phyloP scores from a whole-genome alignment of 2,329 filamentous ascomycete species.

The Beauveria pseudobassiana region DNA sequence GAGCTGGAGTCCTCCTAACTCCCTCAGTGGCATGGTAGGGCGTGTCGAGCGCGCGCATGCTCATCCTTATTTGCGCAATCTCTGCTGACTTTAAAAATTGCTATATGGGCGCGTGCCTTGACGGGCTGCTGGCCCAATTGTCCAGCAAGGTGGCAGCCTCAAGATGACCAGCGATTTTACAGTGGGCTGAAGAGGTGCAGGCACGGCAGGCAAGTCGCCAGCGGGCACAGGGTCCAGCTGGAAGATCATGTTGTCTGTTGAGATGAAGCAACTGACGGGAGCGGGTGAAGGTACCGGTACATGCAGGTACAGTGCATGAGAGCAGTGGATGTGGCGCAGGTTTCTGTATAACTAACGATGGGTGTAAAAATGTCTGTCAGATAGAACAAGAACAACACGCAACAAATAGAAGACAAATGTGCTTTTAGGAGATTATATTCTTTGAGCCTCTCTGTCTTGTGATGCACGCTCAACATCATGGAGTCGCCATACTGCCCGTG shows the following conservation, averaged over 20 bases:
- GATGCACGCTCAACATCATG: background rate
- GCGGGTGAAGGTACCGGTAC: conserved; percentile 1
- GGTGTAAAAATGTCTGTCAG: background rate
- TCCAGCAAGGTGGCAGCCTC: background rate
- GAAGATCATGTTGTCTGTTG: background rate
- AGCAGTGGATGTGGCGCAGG: background rate
- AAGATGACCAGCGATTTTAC: background rate
- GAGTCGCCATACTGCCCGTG: background rate
- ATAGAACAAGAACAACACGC: background rate
- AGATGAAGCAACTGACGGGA: background rate
- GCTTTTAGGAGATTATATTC: too few species aligned
- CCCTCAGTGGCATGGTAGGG: too few species aligned
- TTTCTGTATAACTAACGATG: background rate
- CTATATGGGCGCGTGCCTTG: too few species aligned
- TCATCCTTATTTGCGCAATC: too few species aligned
- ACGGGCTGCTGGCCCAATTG: background rate
- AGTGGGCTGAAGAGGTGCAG: background rate
- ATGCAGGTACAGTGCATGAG: background rate
- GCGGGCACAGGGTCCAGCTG: background rate
- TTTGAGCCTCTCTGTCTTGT: too few species aligned
- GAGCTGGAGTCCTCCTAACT: too few species aligned
- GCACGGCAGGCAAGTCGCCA: background rate
- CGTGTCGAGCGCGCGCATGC: too few species aligned
- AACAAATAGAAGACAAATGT: background rate
- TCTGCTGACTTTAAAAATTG: too few species aligned